Base-by-base conservation (phyloP, 305 asterid genomes). In the Plantago coronopus region DNA sequence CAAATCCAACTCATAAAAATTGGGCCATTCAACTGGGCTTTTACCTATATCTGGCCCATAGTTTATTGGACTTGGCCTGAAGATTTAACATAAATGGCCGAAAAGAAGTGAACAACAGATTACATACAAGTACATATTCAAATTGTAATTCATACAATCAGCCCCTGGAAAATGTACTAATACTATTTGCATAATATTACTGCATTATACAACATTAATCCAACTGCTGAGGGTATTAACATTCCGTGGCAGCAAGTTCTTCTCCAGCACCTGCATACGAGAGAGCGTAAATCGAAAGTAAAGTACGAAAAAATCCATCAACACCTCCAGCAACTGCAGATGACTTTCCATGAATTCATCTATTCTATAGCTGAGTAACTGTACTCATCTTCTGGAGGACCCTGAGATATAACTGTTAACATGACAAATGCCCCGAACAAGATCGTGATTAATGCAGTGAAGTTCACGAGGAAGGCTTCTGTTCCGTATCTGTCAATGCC, bases 381-480 rank as follows among this genome's bases (percentile, higher is more conserved):
- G 43, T 74, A 17, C 11, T 82, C 98, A 61, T 85, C 94, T 22
- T 77, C 84, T 7, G 71, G 76, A 49, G 75, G 91, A 22, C 84
- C 60, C 69, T 73, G 82, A 27, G 83, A 80, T n/a, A 85, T 75
- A 47, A 72, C 79, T 0, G 98, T 87, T 51, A 93, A 47, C 75
- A 93, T 74, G 51, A 93, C 98, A 40, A 83, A 86, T 43, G 74
- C 65, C 19, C 98, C 98, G 7, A 71, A 93, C 47, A 89, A 65
- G 76, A 93, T 68, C 0, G 97, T 85, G 65, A 84, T 69, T 7
- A 93, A 72, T 71, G 97, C 98, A 3, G 96, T 89, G 78, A 83
- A 89, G 69, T 93, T 93, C 62, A 93, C 97, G 0, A 93, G 85
- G 60, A 84, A 78, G 1, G 98, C 97, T 74, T 93, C 98, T 0